Conservation (phyloP, 1,139 yeast genomes). For the Yamadazyma spencermartinsiae region DNA sequence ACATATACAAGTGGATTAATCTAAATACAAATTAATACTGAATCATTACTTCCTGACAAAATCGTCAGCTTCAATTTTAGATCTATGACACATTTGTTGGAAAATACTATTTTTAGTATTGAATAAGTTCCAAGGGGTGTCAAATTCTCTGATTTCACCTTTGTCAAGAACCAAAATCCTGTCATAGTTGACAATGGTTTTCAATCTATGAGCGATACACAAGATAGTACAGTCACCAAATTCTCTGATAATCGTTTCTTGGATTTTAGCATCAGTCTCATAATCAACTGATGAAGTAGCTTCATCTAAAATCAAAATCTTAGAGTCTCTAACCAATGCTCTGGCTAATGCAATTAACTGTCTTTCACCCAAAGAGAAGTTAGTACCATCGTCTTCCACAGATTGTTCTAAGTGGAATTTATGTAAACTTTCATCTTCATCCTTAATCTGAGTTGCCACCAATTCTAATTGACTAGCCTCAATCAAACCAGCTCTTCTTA, state of each 20-base stretch:
- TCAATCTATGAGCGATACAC: conserved; percentile 44
- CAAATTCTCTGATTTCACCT: conserved; percentile 59
- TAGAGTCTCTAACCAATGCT: conserved; percentile 39
- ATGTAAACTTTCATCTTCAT: conserved; percentile 52
- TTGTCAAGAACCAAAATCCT: conserved; percentile 43
- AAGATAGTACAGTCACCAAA: conserved; percentile 39
- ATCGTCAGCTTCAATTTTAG: conserved; percentile 19
- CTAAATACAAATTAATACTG: background rate
- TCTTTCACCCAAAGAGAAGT: conserved; percentile 43
- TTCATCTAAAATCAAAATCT: conserved; percentile 41
- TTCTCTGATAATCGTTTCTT: conserved; percentile 33
- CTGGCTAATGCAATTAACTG: conserved; percentile 44
- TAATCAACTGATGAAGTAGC: conserved; percentile 47
- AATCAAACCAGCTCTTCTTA: conserved; percentile 64
- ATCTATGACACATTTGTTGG: conserved; percentile 40
- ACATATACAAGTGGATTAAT: background rate
- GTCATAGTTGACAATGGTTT: conserved; percentile 40
- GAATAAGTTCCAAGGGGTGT: conserved; percentile 46
- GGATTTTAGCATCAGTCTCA: conserved; percentile 44
- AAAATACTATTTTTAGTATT: conserved; percentile 33
- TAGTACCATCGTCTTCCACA: conserved; percentile 42
- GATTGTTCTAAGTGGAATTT: conserved; percentile 36
- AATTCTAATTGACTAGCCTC: conserved; percentile 38
- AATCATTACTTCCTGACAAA: conserved; percentile 3
- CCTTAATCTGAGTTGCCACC: conserved; percentile 30